These are phyloP conservation scores for Simplicillium aogashimaense DNA, from an alignment of 2,329 filamentous ascomycete genomes.

Conservation along the genomic window DNA sequence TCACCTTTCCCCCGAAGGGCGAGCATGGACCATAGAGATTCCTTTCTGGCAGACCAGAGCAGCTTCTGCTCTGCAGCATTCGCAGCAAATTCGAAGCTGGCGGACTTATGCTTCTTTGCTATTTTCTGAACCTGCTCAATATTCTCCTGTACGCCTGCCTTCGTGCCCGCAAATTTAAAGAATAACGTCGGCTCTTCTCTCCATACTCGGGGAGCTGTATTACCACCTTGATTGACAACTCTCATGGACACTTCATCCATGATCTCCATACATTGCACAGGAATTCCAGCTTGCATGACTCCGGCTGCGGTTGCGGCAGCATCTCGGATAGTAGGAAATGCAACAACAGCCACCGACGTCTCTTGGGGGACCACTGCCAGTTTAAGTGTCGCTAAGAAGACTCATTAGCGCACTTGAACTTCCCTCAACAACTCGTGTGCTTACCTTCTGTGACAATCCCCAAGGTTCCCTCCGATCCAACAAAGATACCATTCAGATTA, in stretches of 20 bases:
- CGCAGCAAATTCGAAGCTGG: conserved; percentile 66
- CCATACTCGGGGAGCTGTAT: conserved; percentile 60
- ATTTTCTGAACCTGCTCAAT: conserved; percentile 60
- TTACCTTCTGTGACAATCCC: conserved; percentile 66
- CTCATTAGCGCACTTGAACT: neutral
- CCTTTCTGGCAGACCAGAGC: conserved; percentile 73
- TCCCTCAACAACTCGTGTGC: conserved; percentile 1
- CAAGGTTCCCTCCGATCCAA: conserved; percentile 73
- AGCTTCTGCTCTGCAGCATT: conserved; percentile 62
- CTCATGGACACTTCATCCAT: conserved; percentile 86
- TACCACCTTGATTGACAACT: conserved; percentile 66
- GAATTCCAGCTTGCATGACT: conserved; percentile 66
- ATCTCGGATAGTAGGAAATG: conserved; percentile 67
- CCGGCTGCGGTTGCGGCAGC: conserved; percentile 65
- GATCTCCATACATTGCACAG: conserved; percentile 70
- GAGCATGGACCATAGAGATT: conserved; percentile 77
- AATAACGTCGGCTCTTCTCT: conserved; percentile 69
- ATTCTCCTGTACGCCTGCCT: conserved; percentile 68
- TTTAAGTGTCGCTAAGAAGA: conserved; percentile 56
- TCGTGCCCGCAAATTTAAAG: conserved; percentile 79
- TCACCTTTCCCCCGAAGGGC: conserved; percentile 55
- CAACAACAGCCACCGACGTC: conserved; percentile 69
- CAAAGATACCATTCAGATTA: conserved; percentile 70
- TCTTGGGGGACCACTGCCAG: conserved; percentile 67
- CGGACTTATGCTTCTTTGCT: conserved; percentile 52